These are phyloP conservation scores for Melocanna baccifera DNA, from an alignment of 176 grass and related monocot genomes.

Conservation along the genomic window DNA sequence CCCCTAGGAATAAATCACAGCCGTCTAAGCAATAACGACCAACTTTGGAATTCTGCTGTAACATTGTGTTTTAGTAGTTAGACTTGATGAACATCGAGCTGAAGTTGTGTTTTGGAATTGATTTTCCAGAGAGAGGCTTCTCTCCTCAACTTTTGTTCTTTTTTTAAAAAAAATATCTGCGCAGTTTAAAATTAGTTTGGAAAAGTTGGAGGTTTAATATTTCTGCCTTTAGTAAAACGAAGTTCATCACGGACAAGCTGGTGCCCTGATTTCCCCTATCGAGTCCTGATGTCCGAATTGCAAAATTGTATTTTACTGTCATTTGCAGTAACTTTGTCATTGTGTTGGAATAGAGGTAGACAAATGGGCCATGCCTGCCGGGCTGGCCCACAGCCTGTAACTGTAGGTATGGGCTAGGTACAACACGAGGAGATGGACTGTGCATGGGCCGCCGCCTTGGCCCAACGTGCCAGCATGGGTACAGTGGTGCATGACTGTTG, in stretches of 20 bases:
- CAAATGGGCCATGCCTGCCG: too few species aligned
- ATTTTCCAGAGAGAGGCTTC: background rate
- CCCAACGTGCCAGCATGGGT: too few species aligned
- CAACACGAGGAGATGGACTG: too few species aligned
- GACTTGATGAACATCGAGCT: background rate
- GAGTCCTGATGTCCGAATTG: too few species aligned
- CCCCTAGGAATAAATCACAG: background rate
- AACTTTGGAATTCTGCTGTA: background rate
- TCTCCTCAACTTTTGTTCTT: background rate
- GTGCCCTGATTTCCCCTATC: background rate
- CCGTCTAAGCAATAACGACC: background rate
- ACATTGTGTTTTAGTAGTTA: background rate
- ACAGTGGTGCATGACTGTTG: too few species aligned
- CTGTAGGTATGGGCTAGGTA: too few species aligned
- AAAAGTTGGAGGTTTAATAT: background rate
- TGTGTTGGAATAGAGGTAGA: too few species aligned
- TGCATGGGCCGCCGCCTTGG: too few species aligned
- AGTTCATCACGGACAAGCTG: background rate
- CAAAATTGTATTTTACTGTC: too few species aligned
- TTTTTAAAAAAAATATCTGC: background rate
- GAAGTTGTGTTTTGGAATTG: background rate
- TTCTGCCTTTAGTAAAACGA: background rate
- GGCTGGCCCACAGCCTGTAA: too few species aligned
- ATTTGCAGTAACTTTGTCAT: too few species aligned
- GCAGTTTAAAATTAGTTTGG: background rate